Evolutionary conservation across 139 green algal species (phyloP).

Genomic region (Tetradesmus obliquus): DNA sequence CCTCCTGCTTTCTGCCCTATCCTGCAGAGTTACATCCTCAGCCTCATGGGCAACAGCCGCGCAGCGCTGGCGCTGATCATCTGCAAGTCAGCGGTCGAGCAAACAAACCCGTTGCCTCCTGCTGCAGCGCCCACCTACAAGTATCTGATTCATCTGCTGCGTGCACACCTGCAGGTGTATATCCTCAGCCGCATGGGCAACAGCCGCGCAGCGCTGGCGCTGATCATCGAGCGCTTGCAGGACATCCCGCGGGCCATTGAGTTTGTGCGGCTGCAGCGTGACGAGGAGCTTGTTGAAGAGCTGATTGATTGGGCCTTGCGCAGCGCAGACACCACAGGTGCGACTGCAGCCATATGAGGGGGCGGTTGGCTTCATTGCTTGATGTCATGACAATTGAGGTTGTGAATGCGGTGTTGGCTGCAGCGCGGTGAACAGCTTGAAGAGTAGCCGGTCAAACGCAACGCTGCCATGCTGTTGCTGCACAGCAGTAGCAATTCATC

Average conservation of each 20-base stretch:
- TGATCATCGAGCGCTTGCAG: slow-evolving; percentile 90
- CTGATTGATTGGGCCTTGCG: slow-evolving; percentile 86
- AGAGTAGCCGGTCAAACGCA: too few species aligned
- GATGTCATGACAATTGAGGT: not conserved
- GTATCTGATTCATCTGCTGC: too few species aligned
- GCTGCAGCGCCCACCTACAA: not conserved
- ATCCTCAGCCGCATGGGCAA: slow-evolving; percentile 94
- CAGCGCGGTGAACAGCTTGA: too few species aligned
- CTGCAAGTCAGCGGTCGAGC: too few species aligned
- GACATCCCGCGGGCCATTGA: slow-evolving; percentile 94
- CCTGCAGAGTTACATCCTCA: slow-evolving; percentile 83
- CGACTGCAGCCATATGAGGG: not conserved
- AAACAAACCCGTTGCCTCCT: too few species aligned
- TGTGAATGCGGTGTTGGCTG: not conserved
- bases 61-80: not conserved
- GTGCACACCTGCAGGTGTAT: slow-evolving; percentile 70
- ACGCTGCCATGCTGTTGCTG: too few species aligned
- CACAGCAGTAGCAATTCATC: not conserved
- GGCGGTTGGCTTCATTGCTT: not conserved
- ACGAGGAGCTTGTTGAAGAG: slow-evolving; percentile 95
- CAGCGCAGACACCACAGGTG: slow-evolving; percentile 78
- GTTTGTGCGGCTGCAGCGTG: slow-evolving; percentile 87
- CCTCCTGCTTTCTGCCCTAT: too few species aligned
- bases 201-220: slow-evolving; percentile 73
- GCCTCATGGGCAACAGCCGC: slow-evolving; percentile 85